Evolutionary conservation across 2,329 filamentous ascomycete genomes (phyloP).

Genomic region (Metarhizium rileyi): DNA sequence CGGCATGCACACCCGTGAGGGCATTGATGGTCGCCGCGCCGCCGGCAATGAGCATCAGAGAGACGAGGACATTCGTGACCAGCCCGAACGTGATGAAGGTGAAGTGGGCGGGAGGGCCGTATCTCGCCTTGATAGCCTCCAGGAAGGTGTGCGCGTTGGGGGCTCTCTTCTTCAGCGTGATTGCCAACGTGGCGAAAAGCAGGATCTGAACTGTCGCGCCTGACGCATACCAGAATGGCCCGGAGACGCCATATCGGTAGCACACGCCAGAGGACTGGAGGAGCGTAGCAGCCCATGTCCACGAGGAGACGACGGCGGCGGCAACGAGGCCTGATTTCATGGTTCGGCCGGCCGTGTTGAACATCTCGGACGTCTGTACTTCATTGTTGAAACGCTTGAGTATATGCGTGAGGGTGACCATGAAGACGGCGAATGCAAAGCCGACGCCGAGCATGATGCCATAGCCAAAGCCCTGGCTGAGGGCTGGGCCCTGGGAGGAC

Average conservation of each 20-base stretch:
- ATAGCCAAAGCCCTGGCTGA: conserved; percentile 61
- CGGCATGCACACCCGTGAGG: conserved; percentile 41
- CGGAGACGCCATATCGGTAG: conserved; percentile 65
- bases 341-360: conserved; percentile 77
- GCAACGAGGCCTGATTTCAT: conserved; percentile 85
- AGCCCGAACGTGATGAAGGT: conserved; percentile 77
- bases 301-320: conserved; percentile 82
- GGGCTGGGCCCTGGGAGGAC: conserved; percentile 21
- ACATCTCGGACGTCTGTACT: conserved; percentile 85
- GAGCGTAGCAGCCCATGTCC: conserved; percentile 86
- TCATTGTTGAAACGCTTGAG: conserved; percentile 54
- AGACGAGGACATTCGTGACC: conserved; percentile 79
- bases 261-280: conserved; percentile 74
- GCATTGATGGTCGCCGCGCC: conserved; percentile 50
- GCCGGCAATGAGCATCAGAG: conserved; percentile 79
- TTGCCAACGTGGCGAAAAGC: conserved; percentile 81
- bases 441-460: conserved; percentile 68
- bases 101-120: conserved; percentile 60
- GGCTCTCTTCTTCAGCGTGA: conserved; percentile 77
- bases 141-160: conserved; percentile 82
- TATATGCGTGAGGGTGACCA: conserved; percentile 64
- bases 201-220: conserved; percentile 82
- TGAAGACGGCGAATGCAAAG: conserved; percentile 63
- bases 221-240: conserved; percentile 50
- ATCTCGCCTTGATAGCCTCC: conserved; percentile 73